Evolutionary conservation across 495 filamentous ascomycete species (phyloP).

Genomic region (Aspergillus taichungensis): DNA sequence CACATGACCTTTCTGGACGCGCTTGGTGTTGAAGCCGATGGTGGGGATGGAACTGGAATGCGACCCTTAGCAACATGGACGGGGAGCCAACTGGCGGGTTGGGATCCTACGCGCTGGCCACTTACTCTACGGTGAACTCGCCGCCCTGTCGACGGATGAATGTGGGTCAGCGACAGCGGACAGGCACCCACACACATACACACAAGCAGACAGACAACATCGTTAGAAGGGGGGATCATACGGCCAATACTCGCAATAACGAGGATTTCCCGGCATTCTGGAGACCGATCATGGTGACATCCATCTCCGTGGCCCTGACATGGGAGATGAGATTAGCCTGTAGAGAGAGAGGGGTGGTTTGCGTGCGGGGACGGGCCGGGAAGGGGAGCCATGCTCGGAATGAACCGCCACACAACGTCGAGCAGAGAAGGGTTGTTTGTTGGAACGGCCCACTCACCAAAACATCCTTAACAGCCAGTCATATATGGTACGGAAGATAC

Average conservation of each 20-base stretch:
- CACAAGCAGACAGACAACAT: too few species aligned
- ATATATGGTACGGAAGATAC: constrained; percentile 88
- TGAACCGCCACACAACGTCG: constrained; percentile 1
- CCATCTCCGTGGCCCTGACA: constrained; percentile 93
- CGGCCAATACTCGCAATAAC: constrained; percentile 83
- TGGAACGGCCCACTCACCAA: constrained; percentile 64
- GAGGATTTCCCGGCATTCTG: constrained; percentile 99
- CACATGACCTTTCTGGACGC: constrained; percentile 95
- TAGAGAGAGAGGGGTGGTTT: constrained; percentile 14
- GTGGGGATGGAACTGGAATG: constrained; percentile 85
- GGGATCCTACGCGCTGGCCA: constrained; percentile 17
- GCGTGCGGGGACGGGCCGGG: constrained; percentile 33
- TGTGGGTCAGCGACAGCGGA: not conserved
- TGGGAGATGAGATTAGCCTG: constrained; percentile 15
- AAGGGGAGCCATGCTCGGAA: constrained; percentile 12
- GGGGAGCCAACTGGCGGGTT: not conserved
- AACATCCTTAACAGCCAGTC: constrained; percentile 97
- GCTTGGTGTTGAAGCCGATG: constrained; percentile 98
- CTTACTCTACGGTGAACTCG: constrained; percentile 99
- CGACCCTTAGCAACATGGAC: constrained; percentile 26
- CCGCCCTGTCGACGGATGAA: constrained; percentile 56
- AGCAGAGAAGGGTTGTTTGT: constrained; percentile 8
- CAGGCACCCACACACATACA: too few species aligned
- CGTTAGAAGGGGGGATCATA: constrained; percentile 39
- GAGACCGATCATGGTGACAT: constrained; percentile 98